Conservation (phyloP, 75 land plant species). For the Gnetum montanum region DNA sequence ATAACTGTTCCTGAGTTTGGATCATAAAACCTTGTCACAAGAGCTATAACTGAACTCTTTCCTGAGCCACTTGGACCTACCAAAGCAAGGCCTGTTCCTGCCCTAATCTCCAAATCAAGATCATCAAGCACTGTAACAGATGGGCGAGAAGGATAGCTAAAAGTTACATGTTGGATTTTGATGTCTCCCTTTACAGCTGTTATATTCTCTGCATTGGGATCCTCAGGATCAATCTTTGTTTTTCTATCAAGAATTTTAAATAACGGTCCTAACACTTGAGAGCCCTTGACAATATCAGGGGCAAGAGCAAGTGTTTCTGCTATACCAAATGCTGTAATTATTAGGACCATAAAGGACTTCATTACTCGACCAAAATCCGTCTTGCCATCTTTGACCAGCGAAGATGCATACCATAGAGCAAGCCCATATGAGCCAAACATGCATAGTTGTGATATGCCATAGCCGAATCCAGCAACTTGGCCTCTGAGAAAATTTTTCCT, state of each 20-base stretch:
- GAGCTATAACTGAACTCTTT: slow-evolving; percentile 58
- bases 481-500: slow-evolving; percentile 34
- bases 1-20: slow-evolving; percentile 42
- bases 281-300: slow-evolving; percentile 64
- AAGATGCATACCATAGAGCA: slow-evolving; percentile 60
- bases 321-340: slow-evolving; percentile 62
- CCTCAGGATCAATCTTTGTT: slow-evolving; percentile 44
- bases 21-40: slow-evolving; percentile 67
- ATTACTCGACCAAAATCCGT: slow-evolving; percentile 49
- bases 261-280: slow-evolving; percentile 47
- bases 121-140: slow-evolving; percentile 34
- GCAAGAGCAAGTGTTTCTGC: slow-evolving; percentile 75
- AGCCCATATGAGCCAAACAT: slow-evolving; percentile 48
- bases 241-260: slow-evolving; percentile 48
- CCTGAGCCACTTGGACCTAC: slow-evolving; percentile 83
- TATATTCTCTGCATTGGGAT: slow-evolving; percentile 26
- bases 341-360: slow-evolving; percentile 64
- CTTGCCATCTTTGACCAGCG: slow-evolving; percentile 24
- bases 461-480: slow-evolving; percentile 54
- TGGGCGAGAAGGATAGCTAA: slow-evolving; percentile 53
- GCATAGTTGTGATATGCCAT: slow-evolving; percentile 47
- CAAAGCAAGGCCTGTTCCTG: slow-evolving; percentile 57
- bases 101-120: slow-evolving; percentile 31
- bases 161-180: slow-evolving; percentile 44
- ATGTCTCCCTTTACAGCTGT: slow-evolving; percentile 36